These are phyloP conservation scores for Rhododendron simsii DNA, from an alignment of 148 eudicot species.

Conservation along the genomic window DNA sequence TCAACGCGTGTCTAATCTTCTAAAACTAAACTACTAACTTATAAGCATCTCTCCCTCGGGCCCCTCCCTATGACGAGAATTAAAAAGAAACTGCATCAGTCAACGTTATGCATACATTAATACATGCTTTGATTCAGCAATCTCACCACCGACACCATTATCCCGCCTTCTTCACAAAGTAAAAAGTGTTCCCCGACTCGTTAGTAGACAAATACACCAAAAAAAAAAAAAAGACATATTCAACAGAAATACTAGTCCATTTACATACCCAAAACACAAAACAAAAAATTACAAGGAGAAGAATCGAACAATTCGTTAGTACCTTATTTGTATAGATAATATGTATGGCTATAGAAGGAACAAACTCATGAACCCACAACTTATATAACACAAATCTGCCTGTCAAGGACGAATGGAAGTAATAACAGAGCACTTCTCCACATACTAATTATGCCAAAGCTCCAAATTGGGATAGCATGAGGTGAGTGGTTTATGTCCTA, in stretches of 20 bases:
- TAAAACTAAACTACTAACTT: too few species aligned
- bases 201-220: not conserved
- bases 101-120: not conserved
- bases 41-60: too few species aligned
- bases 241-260: not conserved
- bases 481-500: not conserved
- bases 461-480: not conserved
- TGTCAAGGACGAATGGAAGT: not conserved
- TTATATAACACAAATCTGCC: not conserved
- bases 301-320: not conserved
- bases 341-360: not conserved
- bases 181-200: not conserved
- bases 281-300: not conserved
- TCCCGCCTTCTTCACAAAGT: not conserved
- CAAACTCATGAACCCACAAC: not conserved
- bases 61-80: too few species aligned
- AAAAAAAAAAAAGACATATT: not conserved
- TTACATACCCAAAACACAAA: not conserved
- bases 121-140: not conserved
- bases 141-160: not conserved
- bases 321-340: not conserved
- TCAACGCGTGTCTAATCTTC: not conserved
- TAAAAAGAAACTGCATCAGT: not conserved
- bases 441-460: not conserved
- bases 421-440: not conserved